Conservation (phyloP, 1,139 yeast species). For the Nakaseomyces delphensis region DNA sequence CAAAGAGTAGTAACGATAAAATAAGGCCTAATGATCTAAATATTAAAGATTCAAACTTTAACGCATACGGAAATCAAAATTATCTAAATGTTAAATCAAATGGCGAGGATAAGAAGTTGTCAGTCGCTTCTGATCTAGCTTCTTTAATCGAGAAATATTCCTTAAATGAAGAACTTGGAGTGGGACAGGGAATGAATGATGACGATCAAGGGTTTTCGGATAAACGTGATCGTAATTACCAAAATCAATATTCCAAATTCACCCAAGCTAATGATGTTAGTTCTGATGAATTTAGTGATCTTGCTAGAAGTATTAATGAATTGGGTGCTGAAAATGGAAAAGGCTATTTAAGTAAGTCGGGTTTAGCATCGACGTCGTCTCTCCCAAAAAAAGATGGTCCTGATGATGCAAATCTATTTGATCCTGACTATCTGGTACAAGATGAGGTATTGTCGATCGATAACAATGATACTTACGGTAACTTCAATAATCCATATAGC, state of each 20-base stretch:
- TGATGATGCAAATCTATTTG: slow-evolving; percentile 24
- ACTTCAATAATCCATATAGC: slow-evolving; percentile 4
- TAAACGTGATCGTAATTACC: background rate
- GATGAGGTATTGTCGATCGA: slow-evolving; percentile 12
- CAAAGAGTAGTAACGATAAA: background rate
- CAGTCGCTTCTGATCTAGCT: slow-evolving; percentile 7
- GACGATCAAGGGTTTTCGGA: too few species aligned
- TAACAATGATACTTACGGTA: slow-evolving; percentile 2
- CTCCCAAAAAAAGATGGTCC: slow-evolving; percentile 4
- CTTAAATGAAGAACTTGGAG: background rate
- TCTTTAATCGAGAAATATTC: slow-evolving; percentile 8
- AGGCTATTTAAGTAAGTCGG: background rate
- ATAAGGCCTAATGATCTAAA: background rate
- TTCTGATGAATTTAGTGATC: slow-evolving; percentile 12
- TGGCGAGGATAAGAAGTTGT: slow-evolving; percentile 5
- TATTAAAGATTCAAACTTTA: slow-evolving; percentile 6
- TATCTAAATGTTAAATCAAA: background rate
- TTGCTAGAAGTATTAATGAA: slow-evolving; percentile 18
- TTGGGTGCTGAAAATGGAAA: slow-evolving; percentile 12
- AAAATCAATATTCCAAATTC: background rate
- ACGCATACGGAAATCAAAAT: background rate
- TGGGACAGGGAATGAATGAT: too few species aligned
- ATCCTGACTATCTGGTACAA: slow-evolving; percentile 30
- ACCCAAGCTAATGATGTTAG: slow-evolving; percentile 1
- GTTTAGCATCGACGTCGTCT: background rate